Base-by-base conservation (phyloP, 2,329 filamentous ascomycete species). In the Emericellopsis cladophorae region DNA sequence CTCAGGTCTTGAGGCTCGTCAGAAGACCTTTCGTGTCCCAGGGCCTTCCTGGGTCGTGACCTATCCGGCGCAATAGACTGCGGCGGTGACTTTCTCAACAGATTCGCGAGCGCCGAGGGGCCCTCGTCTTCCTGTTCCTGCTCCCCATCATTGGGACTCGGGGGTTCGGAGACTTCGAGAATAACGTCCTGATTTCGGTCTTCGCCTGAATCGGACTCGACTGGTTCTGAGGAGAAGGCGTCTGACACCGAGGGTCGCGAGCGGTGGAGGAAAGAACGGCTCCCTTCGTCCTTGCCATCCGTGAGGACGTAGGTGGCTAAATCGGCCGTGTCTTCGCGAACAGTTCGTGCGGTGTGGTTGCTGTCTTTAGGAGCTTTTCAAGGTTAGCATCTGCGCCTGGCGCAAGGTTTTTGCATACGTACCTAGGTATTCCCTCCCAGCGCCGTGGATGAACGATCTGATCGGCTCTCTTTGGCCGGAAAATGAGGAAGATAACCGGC, bases 311-410 rank as follows among this genome's bases (percentile, higher is more conserved):
- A 87, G 15, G 77, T 86, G 35, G 88, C 88, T 42, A 95, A 70
- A 60, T 94, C 86, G 40, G 87, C 85, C 3, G 88, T 93, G 55
- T 92, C 82, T 60, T 92, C 81, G 47, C 88, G 81, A 33, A 95
- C 82, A 48, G 79, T 84, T 44, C 80, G 77, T 29, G 85, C 83
- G 58, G 85, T 84, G 50, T 85, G 76, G 15, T 77, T 73, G 50
- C 76, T 82, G 54, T 90, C 84, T 60, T 75, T 55, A 15, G 71
- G 69, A 32, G 64, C 70, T 75, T 47, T 29, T 34, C 12, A 36
- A 15, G 33, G 29, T 39, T 40, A 21, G 22, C 15, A 12, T 22
- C 12, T 40, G 31, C n/a, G 29, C n/a, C 31, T 11, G 23, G 15
- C 14, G 37, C 14, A 24, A 7, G 18, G 18, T 29, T 2, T 15